Base-by-base conservation (phyloP, 2,329 filamentous ascomycete species). In the Clarireedia paspali region DNA sequence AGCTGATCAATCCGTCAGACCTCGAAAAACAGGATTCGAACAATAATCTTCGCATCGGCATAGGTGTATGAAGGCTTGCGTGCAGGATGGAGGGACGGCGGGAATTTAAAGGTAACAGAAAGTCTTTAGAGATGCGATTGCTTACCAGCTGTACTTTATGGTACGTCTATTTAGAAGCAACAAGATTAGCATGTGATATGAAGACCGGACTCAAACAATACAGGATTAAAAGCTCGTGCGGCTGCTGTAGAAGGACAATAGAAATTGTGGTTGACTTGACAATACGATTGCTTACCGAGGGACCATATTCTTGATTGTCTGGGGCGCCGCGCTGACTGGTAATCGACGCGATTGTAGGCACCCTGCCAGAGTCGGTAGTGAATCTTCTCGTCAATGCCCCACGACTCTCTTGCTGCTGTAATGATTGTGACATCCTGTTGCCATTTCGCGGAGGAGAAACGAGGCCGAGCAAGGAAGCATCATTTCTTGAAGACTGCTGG, bases 371-470 rank as follows among this genome's bases (percentile, higher is more conserved):
- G 74, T 96, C 95, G 57, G 91, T 94, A 61, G 92, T 97, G 74
- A 97, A 97, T 69, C 92, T 87, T 68, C 92, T 86, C 73, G 91
- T 89, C 70, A 97, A 78, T 65, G 84, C 85, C 61, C 83, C 82
- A 72, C 91, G 85, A 63, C 81, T 81, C 69, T 95, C 89, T 71
- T 83, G 80, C 61, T 80, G 71, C 59, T 75, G 71, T 57, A 77
- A 73, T 62, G 80, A 77, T 62, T 80, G 80, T 61, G 75, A 77
- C 70, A 84, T 77, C 68, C 84, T 82, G 71, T 87, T 87, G 68
- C 81, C 80, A 71, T 87, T 87, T 70, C 88, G 84, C 65, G 83
- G 82, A 68, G 88, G 85, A 67, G 88, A 86, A 67, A 85, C 84
- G 72, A 90, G 83, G 63, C 84, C 82, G 69, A 85, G 83, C 75